Conservation (phyloP, 768 basidiomycete species). For the Leccinum disarticulatum region DNA sequence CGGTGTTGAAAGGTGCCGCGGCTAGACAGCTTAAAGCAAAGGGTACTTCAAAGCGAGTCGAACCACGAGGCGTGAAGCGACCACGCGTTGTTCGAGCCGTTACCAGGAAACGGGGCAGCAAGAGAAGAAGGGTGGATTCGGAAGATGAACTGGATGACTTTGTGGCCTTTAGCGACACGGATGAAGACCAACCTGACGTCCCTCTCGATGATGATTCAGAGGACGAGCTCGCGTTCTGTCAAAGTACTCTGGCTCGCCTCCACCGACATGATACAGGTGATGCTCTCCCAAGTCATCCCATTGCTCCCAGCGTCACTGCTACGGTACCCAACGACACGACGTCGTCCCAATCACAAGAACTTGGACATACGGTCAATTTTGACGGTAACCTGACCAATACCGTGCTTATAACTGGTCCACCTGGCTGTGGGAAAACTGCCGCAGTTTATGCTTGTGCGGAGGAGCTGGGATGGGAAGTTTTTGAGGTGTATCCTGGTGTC, state of each 20-base stretch:
- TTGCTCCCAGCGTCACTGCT: slow-evolving; percentile 1
- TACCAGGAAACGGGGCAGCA: slow-evolving; percentile 45
- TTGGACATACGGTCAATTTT: slow-evolving; percentile 29
- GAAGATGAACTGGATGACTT: slow-evolving; percentile 58
- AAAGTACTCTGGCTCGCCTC: slow-evolving; percentile 23
- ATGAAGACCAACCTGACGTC: slow-evolving; percentile 33
- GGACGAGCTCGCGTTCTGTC: slow-evolving; percentile 34
- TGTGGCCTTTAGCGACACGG: slow-evolving; percentile 47
- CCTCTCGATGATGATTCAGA: slow-evolving; percentile 37
- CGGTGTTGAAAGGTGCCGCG: neutral
- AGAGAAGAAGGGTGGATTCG: slow-evolving; percentile 52
- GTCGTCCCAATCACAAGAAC: slow-evolving; percentile 10
- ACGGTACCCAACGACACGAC: slow-evolving; percentile 7
- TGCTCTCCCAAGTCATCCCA: slow-evolving; percentile 1
- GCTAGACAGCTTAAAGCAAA: slow-evolving; percentile 17
- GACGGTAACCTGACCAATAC: slow-evolving; percentile 71
- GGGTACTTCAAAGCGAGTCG: slow-evolving; percentile 24
- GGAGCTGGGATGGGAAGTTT: slow-evolving; percentile 94
- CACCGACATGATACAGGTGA: slow-evolving; percentile 4
- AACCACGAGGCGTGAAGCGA: slow-evolving; percentile 50
- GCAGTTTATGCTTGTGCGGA: slow-evolving; percentile 91
- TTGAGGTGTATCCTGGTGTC: slow-evolving; percentile 95
- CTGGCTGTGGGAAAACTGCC: slow-evolving; percentile 88
- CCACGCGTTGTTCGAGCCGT: slow-evolving; percentile 59
- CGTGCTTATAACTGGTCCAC: slow-evolving; percentile 79